Evolutionary conservation across 345 rosid genomes (phyloP), one percentile per base, ranked within the genome.

Genomic region (Kernera saxatilis): DNA sequence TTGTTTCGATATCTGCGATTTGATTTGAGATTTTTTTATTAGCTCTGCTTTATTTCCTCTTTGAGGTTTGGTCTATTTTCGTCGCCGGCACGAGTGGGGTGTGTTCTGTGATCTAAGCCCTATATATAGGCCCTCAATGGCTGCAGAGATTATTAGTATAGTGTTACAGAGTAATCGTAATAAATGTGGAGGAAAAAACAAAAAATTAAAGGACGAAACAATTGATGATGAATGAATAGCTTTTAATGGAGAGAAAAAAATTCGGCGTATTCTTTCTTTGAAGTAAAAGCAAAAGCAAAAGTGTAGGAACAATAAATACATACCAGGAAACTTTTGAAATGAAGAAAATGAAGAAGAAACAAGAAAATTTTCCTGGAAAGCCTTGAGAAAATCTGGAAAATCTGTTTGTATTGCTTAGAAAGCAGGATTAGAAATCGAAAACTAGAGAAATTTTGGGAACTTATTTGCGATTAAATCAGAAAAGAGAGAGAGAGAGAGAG

Each of bases 51-150:
- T 19, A 7, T 36, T 53, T 43, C 45, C 36, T 19, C 26, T 40
- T 49, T 29, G 0, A 19, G 64, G 51, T n/a, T 39, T 6, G 17
- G 72, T 49, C 72, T 73, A 73, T 46, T 29, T 30, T 11, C 1
- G 54, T 39, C 53, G 50, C 74, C 79, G 74, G 74, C 78, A 69
- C 78, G 73, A 52, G 74, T 75, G 55, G 69, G 70, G 69, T 55
- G 26, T 33, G 51, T 36, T 69, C 66, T 69, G 79, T 33, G 66
- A n/a, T 35, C 74, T 60, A 75, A 23, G 13, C 58, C 58, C 74
- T 75, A 75, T 69, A 53, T 10, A 68, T 35, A 75, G 74, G 8
- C 78, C 74, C 69, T 69, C 74, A 68, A 68, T 60, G 74, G 56
- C 49, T 68, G 62, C 74, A 75, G 54, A 52, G 25, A 68, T 53